Conservation (phyloP, 495 filamentous ascomycete genomes). For the Chaetomium fimeti region DNA sequence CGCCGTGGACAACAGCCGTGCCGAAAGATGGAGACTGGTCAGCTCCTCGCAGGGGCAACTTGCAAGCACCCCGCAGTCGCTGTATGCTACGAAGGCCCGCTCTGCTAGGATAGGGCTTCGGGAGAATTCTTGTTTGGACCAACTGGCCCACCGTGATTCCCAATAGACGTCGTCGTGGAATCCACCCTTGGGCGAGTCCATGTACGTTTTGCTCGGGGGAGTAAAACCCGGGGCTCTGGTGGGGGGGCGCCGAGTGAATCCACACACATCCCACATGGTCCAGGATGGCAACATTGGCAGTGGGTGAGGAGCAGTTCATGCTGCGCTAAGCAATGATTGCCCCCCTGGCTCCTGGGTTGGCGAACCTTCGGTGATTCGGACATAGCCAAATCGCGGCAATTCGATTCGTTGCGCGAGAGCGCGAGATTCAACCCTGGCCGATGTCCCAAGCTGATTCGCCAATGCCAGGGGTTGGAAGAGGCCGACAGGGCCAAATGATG, state of each 20-base stretch:
- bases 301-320: constrained; percentile 3
- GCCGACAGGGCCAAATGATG: constrained; percentile 3
- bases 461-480: constrained; percentile 15
- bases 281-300: background rate
- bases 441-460: constrained; percentile 20
- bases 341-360: background rate
- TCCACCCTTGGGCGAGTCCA: background rate
- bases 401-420: constrained; percentile 14
- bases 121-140: constrained; percentile 1
- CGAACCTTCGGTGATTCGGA: constrained; percentile 17
- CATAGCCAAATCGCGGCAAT: constrained; percentile 21
- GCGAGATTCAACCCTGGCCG: background rate
- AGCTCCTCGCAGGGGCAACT: constrained; percentile 13
- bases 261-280: background rate
- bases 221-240: constrained; percentile 16
- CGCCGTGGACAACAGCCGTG: constrained; percentile 24
- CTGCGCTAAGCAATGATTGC: background rate
- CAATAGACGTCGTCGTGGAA: constrained; percentile 18
- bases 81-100: constrained; percentile 13
- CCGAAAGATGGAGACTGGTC: constrained; percentile 20
- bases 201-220: background rate
- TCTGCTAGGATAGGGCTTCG: constrained; percentile 20
- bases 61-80: constrained; percentile 23
- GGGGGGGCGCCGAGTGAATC: constrained; percentile 1
- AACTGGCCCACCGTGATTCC: constrained; percentile 14